Percentiles rank a stretch among this genome's conserved stretches.
These are phyloP conservation scores for Neonectria magnoliae DNA, from an alignment of 2,329 filamentous ascomycete genomes.

Conservation along the genomic window DNA sequence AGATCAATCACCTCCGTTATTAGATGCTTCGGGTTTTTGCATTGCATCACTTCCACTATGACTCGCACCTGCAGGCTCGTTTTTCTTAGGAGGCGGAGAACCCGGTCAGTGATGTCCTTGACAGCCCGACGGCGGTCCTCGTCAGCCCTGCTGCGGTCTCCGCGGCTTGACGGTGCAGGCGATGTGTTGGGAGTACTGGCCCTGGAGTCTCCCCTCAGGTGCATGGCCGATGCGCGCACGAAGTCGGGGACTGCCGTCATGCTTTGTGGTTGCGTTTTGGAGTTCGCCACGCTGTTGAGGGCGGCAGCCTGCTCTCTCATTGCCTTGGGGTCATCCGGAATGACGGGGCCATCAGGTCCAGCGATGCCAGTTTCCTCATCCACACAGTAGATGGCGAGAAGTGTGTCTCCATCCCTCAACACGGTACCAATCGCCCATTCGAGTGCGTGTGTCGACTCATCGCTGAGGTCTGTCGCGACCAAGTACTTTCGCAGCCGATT, in stretches of 20 bases:
- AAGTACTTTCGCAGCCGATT: slow-evolving; percentile 88
- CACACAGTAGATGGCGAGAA: slow-evolving; percentile 92
- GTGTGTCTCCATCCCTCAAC: slow-evolving; percentile 90
- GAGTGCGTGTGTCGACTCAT: slow-evolving; percentile 92
- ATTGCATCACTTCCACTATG: slow-evolving; percentile 96
- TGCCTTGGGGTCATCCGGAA: slow-evolving; percentile 77
- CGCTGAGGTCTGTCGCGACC: slow-evolving; percentile 94
- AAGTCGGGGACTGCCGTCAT: slow-evolving; percentile 49
- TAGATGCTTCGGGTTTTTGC: slow-evolving; percentile 96
- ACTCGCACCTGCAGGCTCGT: slow-evolving; percentile 92
- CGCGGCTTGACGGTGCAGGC: slow-evolving; percentile 58
- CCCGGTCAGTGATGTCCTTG: slow-evolving; percentile 84
- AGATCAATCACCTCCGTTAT: slow-evolving; percentile 98
- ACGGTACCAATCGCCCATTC: slow-evolving; percentile 99
- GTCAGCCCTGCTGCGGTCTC: slow-evolving; percentile 70
- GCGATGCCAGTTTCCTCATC: slow-evolving; percentile 82
- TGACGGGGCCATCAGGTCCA: slow-evolving; percentile 59
- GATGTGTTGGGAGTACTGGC: slow-evolving; percentile 53
- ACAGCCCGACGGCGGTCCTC: slow-evolving; percentile 83
- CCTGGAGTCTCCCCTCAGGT: slow-evolving; percentile 45
- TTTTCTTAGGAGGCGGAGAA: slow-evolving; percentile 87
- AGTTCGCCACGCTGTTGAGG: slow-evolving; percentile 69
- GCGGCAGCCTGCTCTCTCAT: slow-evolving; percentile 80
- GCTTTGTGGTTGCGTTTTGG: slow-evolving; percentile 47
- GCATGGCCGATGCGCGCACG: slow-evolving; percentile 41